Evolutionary conservation across 169 alveolate species (phyloP).

Genomic region (Plasmodium falciparum): DNA sequence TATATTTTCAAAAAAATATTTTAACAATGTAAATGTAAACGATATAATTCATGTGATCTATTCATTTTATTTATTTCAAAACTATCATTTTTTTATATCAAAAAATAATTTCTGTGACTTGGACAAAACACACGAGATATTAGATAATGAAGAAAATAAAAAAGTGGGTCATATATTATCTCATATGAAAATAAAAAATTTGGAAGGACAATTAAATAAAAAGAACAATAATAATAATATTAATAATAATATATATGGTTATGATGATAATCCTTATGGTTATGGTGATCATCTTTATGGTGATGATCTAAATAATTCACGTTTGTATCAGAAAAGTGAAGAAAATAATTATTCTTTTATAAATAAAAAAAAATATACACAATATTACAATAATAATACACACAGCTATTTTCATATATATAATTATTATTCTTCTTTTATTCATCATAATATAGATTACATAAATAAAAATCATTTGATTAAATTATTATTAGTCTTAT

Average conservation of each 20-base stretch:
- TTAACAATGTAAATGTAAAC: conserved; percentile 60
- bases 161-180: neutral
- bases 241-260: neutral
- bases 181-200: neutral
- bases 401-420: conserved; percentile 53
- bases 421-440: conserved; percentile 35
- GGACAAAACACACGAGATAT: neutral
- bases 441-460: conserved; percentile 34
- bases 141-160: conserved; percentile 6
- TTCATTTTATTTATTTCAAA: conserved; percentile 49
- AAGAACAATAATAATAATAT: neutral
- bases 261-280: neutral
- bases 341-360: neutral
- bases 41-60: conserved; percentile 62
- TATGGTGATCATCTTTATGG: neutral
- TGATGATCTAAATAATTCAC: neutral
- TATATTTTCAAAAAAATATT: conserved; percentile 38
- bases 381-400: conserved; percentile 30
- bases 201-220: neutral
- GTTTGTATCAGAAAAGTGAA: neutral
- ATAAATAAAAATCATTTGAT: conserved; percentile 71
- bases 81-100: conserved; percentile 24
- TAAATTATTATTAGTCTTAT: conserved; percentile 44
- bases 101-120: neutral
- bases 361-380: conserved; percentile 16